Base-by-base conservation (phyloP, 148 eudicot genomes). In the Polygonum maritimum region DNA sequence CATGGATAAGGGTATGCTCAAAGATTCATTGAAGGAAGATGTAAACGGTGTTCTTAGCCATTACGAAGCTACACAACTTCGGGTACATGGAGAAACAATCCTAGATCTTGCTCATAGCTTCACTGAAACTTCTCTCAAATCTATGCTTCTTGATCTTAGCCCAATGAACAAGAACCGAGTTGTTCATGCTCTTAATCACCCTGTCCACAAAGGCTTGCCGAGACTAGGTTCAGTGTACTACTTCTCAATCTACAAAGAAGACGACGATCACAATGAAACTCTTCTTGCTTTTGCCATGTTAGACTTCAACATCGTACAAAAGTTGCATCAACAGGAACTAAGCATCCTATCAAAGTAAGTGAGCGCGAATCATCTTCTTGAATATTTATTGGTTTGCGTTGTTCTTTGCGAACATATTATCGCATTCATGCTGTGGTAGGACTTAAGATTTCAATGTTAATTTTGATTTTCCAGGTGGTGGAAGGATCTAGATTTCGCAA, bases 401-500 rank as follows among this genome's bases (percentile, higher is more conserved):
- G 41, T 39, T 39, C 3, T 7, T 39, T 39, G 41, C 7, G 7
- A 4, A 39, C 41, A 39, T 4, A 39, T 39, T 39, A 39, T 35
- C n/a, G 13, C 14, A 10, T 69, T 39, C n/a, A 73, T 6, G 15
- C 15, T 19, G 15, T 57, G 11, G 35, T 38, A 6, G 19, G 21
- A 70, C 7, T 47, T 41, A 41, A 41, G 6, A 47, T 58, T 18
- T 52, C 41, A 11, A 35, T 36, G 21, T 26, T 36, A 13, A 48
- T 51, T 22, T 22, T 19, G 49, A 26, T 51, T 52, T 49, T 8
- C 6, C 44, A 19, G 74, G n/a, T 84, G 84, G 84, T 84, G 87
- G 87, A 82, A 81, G 21, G 79, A 77, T 0, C 62, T 79, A 65
- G 80, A 79, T 69, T 49, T 49, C 51, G 45, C n/a, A 4, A 81